Evolutionary conservation across 1,139 yeast species (phyloP), one percentile per base, ranked within the genome.

Genomic region (Pichia sp.): DNA sequence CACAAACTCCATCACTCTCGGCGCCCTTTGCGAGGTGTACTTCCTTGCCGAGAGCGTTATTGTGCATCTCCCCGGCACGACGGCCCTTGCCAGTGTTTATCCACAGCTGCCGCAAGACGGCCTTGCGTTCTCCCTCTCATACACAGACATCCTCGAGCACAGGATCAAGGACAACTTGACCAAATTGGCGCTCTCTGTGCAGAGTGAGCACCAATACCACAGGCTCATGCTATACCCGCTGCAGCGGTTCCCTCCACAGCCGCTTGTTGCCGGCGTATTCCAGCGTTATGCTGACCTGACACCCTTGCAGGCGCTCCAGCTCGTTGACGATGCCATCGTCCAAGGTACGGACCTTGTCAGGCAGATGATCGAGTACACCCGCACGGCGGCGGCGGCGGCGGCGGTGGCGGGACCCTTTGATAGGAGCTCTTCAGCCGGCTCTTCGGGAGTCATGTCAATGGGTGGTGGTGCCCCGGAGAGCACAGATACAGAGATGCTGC

Each of bases 201-300:
- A 46, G 31, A 18, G 28, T 26, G 2, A 30, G 34, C n/a, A n/a
- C 25, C n/a, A 21, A 37, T 12, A 9, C 7, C 18, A 16, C 36
- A 23, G 48, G 2, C 12, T 49, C 4, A 22, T 40, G 9, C 23
- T 56, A 26, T 55, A 47, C 30, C 60, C 60, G 28, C 41, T 55
- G 16, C 60, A 55, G 39, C 48, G 58, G 40, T 46, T 42, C 25
- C 59, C 59, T 5, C 59, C 60, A 12, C 60, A 57, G 28, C 59
- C 60, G 0, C 39, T 55, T 16, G 44, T 53, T 16, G 12, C 13
- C 3, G 60, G 59, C 2, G n/a, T 57, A 1, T 56, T 54, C 18
- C 48, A 51, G 28, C 19, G 28, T 2, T 57, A 47, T 46, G 46
- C 58, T 2, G 53, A 55, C 30, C 39, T 54, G 13, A 55, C 60